phyloP scores from a whole-genome alignment of 1,284 basidiomycete species.

The Grifola frondosa region DNA sequence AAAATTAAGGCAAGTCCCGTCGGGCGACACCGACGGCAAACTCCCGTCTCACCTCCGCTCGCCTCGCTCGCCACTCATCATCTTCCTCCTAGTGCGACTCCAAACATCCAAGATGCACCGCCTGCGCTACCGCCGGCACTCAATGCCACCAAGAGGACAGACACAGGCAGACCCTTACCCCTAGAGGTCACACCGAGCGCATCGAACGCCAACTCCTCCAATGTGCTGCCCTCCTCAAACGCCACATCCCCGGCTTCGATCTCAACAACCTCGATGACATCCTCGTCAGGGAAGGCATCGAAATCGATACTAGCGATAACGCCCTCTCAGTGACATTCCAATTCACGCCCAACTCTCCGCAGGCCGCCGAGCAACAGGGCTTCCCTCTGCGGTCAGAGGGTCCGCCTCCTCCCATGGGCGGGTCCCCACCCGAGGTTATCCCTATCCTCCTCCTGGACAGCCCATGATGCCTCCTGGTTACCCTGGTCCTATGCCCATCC shows the following conservation, averaged over 20 bases:
- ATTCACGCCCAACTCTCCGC: slow-evolving; percentile 31
- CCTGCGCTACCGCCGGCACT: slow-evolving; percentile 75
- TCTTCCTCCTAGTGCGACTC: slow-evolving; percentile 68
- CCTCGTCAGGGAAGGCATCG: slow-evolving; percentile 64
- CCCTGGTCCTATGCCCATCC: slow-evolving; percentile 24
- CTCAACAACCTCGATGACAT: slow-evolving; percentile 66
- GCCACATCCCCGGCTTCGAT: slow-evolving; percentile 62
- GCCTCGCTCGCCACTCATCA: slow-evolving; percentile 21
- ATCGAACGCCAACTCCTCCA: slow-evolving; percentile 74
- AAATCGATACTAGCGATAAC: slow-evolving; percentile 40
- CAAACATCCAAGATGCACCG: slow-evolving; percentile 79
- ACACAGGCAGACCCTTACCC: slow-evolving; percentile 78
- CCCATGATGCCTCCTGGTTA: slow-evolving; percentile 30
- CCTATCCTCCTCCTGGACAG: slow-evolving; percentile 29
- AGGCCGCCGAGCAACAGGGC: slow-evolving; percentile 22
- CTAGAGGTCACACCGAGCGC: slow-evolving; percentile 75
- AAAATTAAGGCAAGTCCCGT: slow-evolving; percentile 90
- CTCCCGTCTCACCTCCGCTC: slow-evolving; percentile 48
- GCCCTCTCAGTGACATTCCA: slow-evolving; percentile 37
- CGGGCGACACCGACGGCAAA: slow-evolving; percentile 82
- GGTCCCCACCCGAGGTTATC: slow-evolving; percentile 32
- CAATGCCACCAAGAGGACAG: slow-evolving; percentile 81
- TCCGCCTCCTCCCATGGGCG: slow-evolving; percentile 31
- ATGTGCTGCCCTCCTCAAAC: slow-evolving; percentile 73
- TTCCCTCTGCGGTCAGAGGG: slow-evolving; percentile 33